A percentile compares a stretch with the other conserved stretches of the same genome.
Conservation (phyloP, 208 protist species). For the Trypanosoma scelopori region DNA sequence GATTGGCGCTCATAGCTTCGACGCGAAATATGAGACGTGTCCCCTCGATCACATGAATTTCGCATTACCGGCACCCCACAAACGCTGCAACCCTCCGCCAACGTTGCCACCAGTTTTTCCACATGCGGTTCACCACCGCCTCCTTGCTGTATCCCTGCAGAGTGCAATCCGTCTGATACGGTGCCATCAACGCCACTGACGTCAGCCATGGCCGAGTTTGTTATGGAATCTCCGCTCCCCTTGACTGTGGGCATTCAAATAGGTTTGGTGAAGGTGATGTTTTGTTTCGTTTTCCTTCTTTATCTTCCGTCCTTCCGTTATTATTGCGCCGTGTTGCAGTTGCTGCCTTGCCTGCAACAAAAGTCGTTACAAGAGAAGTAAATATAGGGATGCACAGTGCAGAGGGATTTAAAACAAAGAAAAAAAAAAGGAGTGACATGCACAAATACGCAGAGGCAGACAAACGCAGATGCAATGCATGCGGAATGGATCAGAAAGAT, state of each 20-base stretch:
- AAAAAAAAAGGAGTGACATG: constrained; percentile 7
- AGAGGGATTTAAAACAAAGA: background rate
- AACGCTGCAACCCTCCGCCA: background rate
- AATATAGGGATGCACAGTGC: too few relatives aligned
- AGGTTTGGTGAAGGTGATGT: background rate
- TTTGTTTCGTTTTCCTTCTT: too few relatives aligned
- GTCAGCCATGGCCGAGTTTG: background rate
- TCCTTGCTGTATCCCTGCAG: background rate
- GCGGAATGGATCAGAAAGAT: background rate
- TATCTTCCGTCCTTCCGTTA: too few relatives aligned
- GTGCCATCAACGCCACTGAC: background rate
- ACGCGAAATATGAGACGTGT: too few relatives aligned
- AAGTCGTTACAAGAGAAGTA: too few relatives aligned
- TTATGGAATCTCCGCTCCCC: background rate
- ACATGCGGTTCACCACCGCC: background rate
- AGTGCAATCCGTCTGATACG: background rate
- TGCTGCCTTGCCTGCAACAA: background rate
- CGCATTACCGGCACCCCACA: background rate
- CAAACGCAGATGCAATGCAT: background rate
- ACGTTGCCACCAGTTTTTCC: background rate
- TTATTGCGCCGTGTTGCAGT: too few relatives aligned
- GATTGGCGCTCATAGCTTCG: background rate
- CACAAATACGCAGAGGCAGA: background rate
- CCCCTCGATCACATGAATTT: background rate
- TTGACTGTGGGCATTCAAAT: background rate